Percentiles rank a stretch among this genome's conserved stretches.
Evolutionary conservation across 495 filamentous ascomycete genomes (phyloP).

Genomic region (Neurospora sp.): DNA sequence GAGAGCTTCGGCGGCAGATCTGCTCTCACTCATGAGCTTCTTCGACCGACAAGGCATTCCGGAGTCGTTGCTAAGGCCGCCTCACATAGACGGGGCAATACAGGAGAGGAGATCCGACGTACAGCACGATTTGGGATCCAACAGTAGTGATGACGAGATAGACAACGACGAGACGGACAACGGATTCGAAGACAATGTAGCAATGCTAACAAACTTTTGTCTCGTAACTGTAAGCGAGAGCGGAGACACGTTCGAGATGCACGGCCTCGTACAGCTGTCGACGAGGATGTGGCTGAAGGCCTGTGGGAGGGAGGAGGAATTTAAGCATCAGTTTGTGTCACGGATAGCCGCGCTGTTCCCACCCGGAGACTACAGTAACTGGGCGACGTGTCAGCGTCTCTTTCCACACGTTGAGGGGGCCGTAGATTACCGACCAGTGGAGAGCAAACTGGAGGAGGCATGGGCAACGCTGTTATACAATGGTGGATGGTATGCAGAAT

Average conservation of each 20-base stretch:
- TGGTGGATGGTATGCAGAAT: too few relatives aligned
- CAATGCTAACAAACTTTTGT: conserved; percentile 28
- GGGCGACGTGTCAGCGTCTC: conserved; percentile 18
- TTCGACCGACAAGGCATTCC: conserved; percentile 34
- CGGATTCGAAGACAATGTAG: conserved; percentile 36
- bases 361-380: conserved; percentile 8
- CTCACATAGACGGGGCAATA: too few relatives aligned
- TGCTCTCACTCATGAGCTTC: conserved; percentile 35
- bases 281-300: not conserved
- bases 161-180: conserved; percentile 17
- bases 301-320: too few relatives aligned
- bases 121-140: not conserved
- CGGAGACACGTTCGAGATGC: not conserved
- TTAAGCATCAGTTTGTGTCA: too few relatives aligned
- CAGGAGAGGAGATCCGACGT: too few relatives aligned
- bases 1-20: conserved; percentile 18
- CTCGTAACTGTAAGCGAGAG: conserved; percentile 26
- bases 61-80: conserved; percentile 6
- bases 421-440: too few relatives aligned
- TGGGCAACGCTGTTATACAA: too few relatives aligned
- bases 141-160: conserved; percentile 13
- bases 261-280: not conserved
- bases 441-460: too few relatives aligned
- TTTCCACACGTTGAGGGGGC: conserved; percentile 4
- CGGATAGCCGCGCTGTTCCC: too few relatives aligned